Conservation (phyloP, 345 rosid species). For the Cardamine occulta region DNA sequence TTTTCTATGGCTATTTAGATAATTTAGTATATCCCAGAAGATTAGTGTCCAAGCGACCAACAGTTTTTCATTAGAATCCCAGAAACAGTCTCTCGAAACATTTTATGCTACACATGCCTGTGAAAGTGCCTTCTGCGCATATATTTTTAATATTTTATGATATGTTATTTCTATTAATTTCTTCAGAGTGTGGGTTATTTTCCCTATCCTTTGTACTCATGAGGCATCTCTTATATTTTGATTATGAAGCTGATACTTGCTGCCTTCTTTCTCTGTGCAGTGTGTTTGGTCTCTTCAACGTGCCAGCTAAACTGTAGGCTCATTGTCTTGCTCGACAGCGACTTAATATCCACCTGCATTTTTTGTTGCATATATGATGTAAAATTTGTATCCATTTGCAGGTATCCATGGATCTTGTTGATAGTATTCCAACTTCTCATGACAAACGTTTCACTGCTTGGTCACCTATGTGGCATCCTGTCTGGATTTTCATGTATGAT, state of each 20-base stretch:
- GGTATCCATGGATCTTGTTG: slow-evolving; percentile 89
- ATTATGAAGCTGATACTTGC: background rate
- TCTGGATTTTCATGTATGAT: slow-evolving; percentile 92
- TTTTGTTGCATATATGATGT: slow-evolving; percentile 23
- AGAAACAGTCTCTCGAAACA: background rate
- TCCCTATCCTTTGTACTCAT: background rate
- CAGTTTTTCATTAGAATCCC: background rate
- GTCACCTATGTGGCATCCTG: slow-evolving; percentile 93
- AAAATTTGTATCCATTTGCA: slow-evolving; percentile 43
- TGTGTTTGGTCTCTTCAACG: slow-evolving; percentile 95
- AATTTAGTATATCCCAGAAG: background rate
- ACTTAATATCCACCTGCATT: slow-evolving; percentile 6
- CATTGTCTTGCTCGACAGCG: slow-evolving; percentile 28
- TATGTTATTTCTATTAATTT: background rate
- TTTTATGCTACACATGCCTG: background rate
- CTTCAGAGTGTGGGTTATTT: background rate
- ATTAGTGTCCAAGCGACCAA: background rate
- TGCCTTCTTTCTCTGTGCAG: slow-evolving; percentile 58
- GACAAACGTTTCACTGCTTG: slow-evolving; percentile 93
- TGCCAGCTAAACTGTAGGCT: slow-evolving; percentile 85
- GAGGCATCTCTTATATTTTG: slow-evolving; percentile 18
- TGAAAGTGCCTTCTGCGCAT: background rate
- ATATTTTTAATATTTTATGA: background rate
- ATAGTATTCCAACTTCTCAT: slow-evolving; percentile 82
- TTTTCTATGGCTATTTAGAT: slow-evolving; percentile 13